Evolutionary conservation across 1,139 yeast genomes (phyloP).

Genomic region (Meyerozyma athensensis): DNA sequence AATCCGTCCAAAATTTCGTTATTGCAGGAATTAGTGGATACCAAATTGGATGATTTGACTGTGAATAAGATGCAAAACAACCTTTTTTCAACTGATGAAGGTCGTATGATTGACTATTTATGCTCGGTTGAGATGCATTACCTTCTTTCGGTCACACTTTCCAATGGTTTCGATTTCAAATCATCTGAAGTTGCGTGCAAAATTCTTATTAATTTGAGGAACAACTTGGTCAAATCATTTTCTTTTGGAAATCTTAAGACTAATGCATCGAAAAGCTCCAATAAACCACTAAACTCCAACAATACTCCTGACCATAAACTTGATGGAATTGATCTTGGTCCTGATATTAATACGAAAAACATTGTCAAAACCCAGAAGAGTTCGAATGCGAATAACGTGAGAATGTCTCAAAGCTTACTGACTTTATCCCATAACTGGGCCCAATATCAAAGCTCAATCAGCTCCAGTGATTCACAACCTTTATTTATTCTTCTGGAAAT

Average conservation of each 20-base stretch:
- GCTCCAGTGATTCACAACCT: not conserved
- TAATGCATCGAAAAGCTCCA: not conserved
- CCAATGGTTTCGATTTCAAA: not conserved
- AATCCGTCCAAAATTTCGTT: constrained; percentile 4
- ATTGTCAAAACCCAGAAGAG: constrained; percentile 15
- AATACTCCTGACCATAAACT: constrained; percentile 18
- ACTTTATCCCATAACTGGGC: not conserved
- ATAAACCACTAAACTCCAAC: not conserved
- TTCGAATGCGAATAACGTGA: not conserved
- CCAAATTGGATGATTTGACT: constrained; percentile 7
- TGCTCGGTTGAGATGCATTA: constrained; percentile 30
- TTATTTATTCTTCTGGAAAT: not conserved
- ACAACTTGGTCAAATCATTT: not conserved
- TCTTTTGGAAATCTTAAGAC: not conserved
- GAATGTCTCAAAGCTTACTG: not conserved
- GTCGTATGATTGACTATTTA: constrained; percentile 24
- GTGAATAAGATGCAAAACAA: constrained; percentile 8
- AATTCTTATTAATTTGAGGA: not conserved
- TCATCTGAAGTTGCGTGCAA: not conserved
- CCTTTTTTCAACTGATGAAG: constrained; percentile 29
- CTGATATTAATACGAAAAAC: constrained; percentile 31
- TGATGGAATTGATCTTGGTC: constrained; percentile 38
- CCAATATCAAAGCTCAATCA: not conserved
- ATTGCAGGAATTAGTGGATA: constrained; percentile 5
- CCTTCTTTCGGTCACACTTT: not conserved